Base-by-base conservation (phyloP, 768 basidiomycete genomes). In the Mycena metata region DNA sequence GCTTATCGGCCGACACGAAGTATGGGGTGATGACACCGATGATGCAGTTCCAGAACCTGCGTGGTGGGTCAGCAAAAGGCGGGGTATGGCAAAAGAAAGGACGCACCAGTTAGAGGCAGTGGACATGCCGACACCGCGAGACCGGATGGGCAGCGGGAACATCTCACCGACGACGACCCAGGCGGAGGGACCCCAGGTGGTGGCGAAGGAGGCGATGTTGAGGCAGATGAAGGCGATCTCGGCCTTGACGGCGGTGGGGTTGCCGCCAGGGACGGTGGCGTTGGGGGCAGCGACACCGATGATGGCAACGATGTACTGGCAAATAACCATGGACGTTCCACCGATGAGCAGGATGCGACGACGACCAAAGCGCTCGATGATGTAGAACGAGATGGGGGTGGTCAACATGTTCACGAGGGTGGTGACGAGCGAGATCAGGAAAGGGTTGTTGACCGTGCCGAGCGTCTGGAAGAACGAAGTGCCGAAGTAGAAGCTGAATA, bases 381-480 rank as follows among this genome's bases (percentile, higher is more conserved):
- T 55, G 36, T 55, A 55, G 54, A 55, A 55, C 21, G 54, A 55
- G 36, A 55, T 15, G 5, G 54, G 54, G 21, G 54, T 55, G 11
- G 21, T 17, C 19, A 55, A 33, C n/a, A 55, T 36, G 54, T 55
- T 55, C n/a, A 55, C 54, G 36, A 55, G 54, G 19, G 54, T 55
- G 36, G 54, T 55, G 36, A 55, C 13, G 36, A 55, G 54, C 11
- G 54, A 39, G 36, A 55, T 55, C 6, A 55, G n/a, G 54, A 55
- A 55, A 19, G 54, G 54, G 54, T 55, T 55, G 36, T 7, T 21
- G 54, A 55, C 41, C n/a, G 54, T 55, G 36, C 54, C 54, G 54
- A 55, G 54, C 35, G 54, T 55, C 36, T 55, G 54, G 54, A 55
- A 55, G 54, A 55, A 52, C n/a, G 51, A 52, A 7, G 51, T 52